Evolutionary conservation across 306 rosid species (phyloP).

Genomic region (Coriaria nepalensis): DNA sequence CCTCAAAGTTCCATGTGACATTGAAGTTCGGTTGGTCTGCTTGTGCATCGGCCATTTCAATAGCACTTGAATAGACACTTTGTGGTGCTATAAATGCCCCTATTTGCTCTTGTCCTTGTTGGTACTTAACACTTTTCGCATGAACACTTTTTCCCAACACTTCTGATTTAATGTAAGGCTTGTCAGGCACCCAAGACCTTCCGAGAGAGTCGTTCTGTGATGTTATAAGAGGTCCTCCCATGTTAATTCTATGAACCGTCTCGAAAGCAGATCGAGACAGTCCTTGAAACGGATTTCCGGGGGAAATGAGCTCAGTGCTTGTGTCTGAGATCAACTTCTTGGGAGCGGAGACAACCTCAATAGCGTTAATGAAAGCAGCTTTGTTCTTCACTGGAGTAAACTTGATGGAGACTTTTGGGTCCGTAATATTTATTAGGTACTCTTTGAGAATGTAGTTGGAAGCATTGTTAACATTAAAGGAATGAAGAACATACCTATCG

Average conservation of each 20-base stretch:
- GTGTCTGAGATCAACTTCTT: constrained; percentile 17
- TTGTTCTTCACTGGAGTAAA: constrained; percentile 32
- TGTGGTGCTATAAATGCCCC: constrained; percentile 26
- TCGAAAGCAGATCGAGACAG: constrained; percentile 18
- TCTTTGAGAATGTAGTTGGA: constrained; percentile 34
- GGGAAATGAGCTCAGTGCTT: constrained; percentile 17
- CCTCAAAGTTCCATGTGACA: constrained; percentile 28
- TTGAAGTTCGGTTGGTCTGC: constrained; percentile 25
- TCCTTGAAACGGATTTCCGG: constrained; percentile 14
- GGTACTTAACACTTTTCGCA: constrained; percentile 14
- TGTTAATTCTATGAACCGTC: constrained; percentile 18
- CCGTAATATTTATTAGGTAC: constrained; percentile 25
- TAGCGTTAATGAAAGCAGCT: constrained; percentile 25
- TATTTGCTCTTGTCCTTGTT: not conserved
- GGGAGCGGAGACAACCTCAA: constrained; percentile 40
- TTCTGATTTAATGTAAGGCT: constrained; percentile 8
- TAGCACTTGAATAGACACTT: constrained; percentile 22
- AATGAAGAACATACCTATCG: constrained; percentile 35
- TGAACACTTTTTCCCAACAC: constrained; percentile 11
- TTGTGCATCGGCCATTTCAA: constrained; percentile 26
- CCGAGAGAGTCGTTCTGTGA: constrained; percentile 31
- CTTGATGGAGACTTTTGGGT: constrained; percentile 28
- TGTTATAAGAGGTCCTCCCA: constrained; percentile 35
- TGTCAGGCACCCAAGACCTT: constrained; percentile 23
- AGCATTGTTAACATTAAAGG: constrained; percentile 33